Evolutionary conservation across 2,329 filamentous ascomycete genomes (phyloP).

Genomic region (Geosmithia morbida): DNA sequence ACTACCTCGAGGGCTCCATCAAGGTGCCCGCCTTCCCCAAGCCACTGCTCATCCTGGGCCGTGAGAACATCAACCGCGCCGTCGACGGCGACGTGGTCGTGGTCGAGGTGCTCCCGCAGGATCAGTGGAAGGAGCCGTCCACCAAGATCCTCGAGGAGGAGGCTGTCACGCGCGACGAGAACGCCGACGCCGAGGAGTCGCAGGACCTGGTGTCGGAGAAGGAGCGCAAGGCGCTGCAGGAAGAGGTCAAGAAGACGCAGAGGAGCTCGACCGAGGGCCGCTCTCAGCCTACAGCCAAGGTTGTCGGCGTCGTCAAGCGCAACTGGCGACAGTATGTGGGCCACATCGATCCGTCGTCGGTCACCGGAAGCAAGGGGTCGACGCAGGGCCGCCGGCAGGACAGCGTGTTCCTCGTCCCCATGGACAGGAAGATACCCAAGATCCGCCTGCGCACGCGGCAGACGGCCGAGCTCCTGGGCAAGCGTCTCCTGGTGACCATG

Average conservation of each 20-base stretch:
- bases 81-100: slow-evolving; percentile 88
- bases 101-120: slow-evolving; percentile 80
- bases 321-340: slow-evolving; percentile 99
- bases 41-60: slow-evolving; percentile 70
- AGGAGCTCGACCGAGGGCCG: slow-evolving; percentile 60
- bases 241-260: slow-evolving; percentile 80
- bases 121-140: slow-evolving; percentile 94
- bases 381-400: slow-evolving; percentile 75
- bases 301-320: slow-evolving; percentile 84
- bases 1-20: slow-evolving; percentile 89
- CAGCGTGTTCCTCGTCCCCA: slow-evolving; percentile 86
- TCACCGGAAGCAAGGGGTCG: slow-evolving; percentile 43
- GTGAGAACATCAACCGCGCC: slow-evolving; percentile 91
- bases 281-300: slow-evolving; percentile 78
- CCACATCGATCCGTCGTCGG: slow-evolving; percentile 79
- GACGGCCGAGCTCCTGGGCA: slow-evolving; percentile 74
- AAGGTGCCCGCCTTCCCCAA: slow-evolving; percentile 85
- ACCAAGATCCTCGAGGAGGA: slow-evolving; percentile 95
- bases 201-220: slow-evolving; percentile 72
- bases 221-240: slow-evolving; percentile 75
- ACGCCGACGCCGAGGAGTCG: slow-evolving; percentile 63
- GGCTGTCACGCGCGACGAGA: slow-evolving; percentile 80
- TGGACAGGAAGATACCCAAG: slow-evolving; percentile 97
- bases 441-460: slow-evolving; percentile 87
- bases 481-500: slow-evolving; percentile 84